phyloP scores from a whole-genome alignment of 2,329 filamentous ascomycete species.

The Aspergillus ruber region DNA sequence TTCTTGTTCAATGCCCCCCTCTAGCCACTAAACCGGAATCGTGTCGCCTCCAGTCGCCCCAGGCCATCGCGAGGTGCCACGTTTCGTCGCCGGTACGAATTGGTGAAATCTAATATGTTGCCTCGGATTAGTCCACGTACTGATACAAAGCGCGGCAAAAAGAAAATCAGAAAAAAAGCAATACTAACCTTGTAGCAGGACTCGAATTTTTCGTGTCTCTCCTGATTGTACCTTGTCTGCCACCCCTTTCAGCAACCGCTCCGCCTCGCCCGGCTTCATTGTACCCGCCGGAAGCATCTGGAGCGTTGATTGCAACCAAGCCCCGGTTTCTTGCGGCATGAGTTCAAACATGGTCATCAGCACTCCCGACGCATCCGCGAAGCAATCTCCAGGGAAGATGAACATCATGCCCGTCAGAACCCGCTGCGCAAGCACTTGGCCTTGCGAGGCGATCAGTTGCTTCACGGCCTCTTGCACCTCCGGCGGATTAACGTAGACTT shows the following conservation, averaged over 20 bases:
- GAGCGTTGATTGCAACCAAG: conserved; percentile 79
- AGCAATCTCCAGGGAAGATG: conserved; percentile 91
- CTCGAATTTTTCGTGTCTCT: conserved; percentile 72
- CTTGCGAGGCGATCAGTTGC: conserved; percentile 62
- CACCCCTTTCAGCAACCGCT: conserved; percentile 74
- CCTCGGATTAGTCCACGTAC: background rate
- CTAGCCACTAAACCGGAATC: conserved; percentile 71
- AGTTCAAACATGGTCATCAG: conserved; percentile 83
- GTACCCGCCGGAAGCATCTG: conserved; percentile 76
- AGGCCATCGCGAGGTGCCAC: conserved; percentile 91
- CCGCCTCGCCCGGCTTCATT: conserved; percentile 70
- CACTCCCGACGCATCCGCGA: conserved; percentile 90
- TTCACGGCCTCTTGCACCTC: conserved; percentile 69
- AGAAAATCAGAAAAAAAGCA: background rate
- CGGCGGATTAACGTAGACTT: conserved; percentile 55
- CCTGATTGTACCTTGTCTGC: conserved; percentile 65
- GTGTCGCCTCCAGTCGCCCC: conserved; percentile 75
- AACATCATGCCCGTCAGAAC: conserved; percentile 99
- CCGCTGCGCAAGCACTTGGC: conserved; percentile 75
- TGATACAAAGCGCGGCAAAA: background rate
- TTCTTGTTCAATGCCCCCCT: background rate
- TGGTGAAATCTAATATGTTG: conserved; percentile 68
- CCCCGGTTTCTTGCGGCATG: conserved; percentile 68
- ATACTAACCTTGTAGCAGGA: conserved; percentile 62
- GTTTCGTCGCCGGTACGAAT: conserved; percentile 85